A percentile compares a stretch with the other conserved stretches of the same genome.
Evolutionary conservation across 2,329 filamentous ascomycete genomes (phyloP).

Genomic region (Pseudogymnoascus sp.): DNA sequence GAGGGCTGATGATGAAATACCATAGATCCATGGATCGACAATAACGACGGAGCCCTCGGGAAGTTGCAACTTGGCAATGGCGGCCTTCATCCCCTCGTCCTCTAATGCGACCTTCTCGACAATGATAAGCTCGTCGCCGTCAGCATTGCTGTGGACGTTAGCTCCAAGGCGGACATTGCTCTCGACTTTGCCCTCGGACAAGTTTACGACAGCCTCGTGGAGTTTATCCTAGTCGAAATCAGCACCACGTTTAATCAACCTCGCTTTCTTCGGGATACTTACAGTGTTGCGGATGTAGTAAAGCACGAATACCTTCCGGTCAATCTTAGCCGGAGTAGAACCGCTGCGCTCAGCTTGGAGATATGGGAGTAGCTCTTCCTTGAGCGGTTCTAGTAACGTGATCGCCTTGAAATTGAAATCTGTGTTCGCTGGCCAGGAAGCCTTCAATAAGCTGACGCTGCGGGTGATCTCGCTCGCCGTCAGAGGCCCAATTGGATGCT

Average conservation of each 20-base stretch:
- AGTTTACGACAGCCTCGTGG: conserved; percentile 49
- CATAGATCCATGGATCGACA: conserved; percentile 58
- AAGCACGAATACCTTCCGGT: conserved; percentile 44
- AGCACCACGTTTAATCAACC: background rate
- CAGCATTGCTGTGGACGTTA: conserved; percentile 49
- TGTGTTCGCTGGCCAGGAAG: conserved; percentile 45
- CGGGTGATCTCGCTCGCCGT: conserved; percentile 47
- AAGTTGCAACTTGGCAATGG: conserved; percentile 52
- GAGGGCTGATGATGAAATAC: conserved; percentile 25
- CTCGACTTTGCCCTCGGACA: conserved; percentile 42
- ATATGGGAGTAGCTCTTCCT: conserved; percentile 42
- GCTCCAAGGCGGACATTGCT: conserved; percentile 49
- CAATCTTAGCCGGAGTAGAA: conserved; percentile 33
- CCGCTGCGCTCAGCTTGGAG: conserved; percentile 40
- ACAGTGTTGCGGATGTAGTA: conserved; percentile 55
- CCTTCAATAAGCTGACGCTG: conserved; percentile 40
- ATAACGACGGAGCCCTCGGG: conserved; percentile 51
- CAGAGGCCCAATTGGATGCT: conserved; percentile 52
- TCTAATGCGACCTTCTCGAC: conserved; percentile 48
- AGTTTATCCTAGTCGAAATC: conserved; percentile 43
- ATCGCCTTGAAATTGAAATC: conserved; percentile 54
- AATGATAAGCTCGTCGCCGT: conserved; percentile 49
- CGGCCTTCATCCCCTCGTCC: conserved; percentile 48
- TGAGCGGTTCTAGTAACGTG: conserved; percentile 50
- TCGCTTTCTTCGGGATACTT: conserved; percentile 22